Percentiles rank a stretch among this genome's conserved stretches.
Evolutionary conservation across 2,329 filamentous ascomycete species (phyloP).

Genomic region (Trichophyton rubrum): DNA sequence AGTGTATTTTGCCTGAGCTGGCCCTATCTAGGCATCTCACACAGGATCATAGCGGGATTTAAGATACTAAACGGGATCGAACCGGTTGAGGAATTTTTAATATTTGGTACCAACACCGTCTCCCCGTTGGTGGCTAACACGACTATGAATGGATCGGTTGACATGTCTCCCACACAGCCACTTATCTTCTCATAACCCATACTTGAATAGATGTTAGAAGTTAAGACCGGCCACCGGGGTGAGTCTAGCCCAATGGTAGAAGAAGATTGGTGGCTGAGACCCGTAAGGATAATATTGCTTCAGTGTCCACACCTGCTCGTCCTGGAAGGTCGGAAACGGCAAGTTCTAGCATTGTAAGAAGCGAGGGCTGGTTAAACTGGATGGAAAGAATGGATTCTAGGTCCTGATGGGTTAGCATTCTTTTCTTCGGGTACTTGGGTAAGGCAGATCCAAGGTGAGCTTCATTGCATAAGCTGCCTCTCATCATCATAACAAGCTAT

Average conservation of each 20-base stretch:
- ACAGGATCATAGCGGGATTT: background rate
- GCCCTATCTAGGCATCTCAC: background rate
- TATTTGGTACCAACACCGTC: background rate
- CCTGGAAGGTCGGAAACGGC: conserved; percentile 40
- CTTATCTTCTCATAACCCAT: conserved; percentile 33
- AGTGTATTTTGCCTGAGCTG: background rate
- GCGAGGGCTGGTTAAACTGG: background rate
- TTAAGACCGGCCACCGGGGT: conserved; percentile 28
- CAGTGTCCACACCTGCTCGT: conserved; percentile 46
- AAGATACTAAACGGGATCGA: background rate
- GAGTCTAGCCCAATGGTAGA: conserved; percentile 17
- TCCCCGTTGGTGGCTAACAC: background rate
- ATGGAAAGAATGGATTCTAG: background rate
- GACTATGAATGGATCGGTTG: background rate
- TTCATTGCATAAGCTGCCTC: background rate
- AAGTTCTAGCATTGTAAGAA: conserved; percentile 40
- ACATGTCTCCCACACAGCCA: conserved; percentile 34
- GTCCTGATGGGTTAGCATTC: background rate
- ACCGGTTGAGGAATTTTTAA: conserved; percentile 5
- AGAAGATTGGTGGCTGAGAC: conserved; percentile 15
- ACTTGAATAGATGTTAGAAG: conserved; percentile 34
- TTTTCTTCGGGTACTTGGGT: background rate
- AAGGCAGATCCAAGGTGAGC: background rate
- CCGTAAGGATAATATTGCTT: conserved; percentile 40
- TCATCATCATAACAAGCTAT: background rate